These are phyloP conservation scores for Jatropha podagrica DNA, from an alignment of 441 rosid species.

Conservation along the genomic window DNA sequence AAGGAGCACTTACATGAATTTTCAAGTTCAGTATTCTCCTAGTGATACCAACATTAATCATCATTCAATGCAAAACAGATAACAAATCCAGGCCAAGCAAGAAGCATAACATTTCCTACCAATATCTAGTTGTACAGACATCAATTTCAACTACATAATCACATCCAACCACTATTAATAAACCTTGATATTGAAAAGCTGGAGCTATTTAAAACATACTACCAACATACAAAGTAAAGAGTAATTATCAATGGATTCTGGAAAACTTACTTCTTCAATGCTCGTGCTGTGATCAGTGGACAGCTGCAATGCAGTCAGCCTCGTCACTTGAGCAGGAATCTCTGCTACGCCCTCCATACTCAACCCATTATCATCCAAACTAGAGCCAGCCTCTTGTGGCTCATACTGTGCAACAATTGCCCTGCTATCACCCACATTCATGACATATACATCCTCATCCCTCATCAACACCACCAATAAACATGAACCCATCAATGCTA, in stretches of 20 bases:
- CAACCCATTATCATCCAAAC: conserved; percentile 36
- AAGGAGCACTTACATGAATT: background rate
- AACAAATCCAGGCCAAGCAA: background rate
- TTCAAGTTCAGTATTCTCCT: conserved; percentile 8
- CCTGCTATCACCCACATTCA: conserved; percentile 98
- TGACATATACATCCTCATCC: conserved; percentile 91
- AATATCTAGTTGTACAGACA: background rate
- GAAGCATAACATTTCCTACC: background rate
- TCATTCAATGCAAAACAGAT: background rate
- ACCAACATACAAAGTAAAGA: background rate
- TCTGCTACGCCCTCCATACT: conserved; percentile 48
- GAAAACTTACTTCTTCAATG: conserved; percentile 84
- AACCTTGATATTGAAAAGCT: conserved; percentile 3
- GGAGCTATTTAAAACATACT: background rate
- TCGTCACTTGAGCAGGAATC: conserved; percentile 39
- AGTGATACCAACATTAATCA: background rate
- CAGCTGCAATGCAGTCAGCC: conserved; percentile 82
- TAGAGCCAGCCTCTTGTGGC: conserved; percentile 46
- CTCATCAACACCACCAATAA: conserved; percentile 88
- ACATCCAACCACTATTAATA: background rate
- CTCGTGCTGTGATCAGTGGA: conserved; percentile 96
- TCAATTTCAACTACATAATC: background rate
- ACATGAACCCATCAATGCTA: conserved; percentile 98
- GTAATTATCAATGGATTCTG: background rate
- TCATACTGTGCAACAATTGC: conserved; percentile 87